phyloP scores from a whole-genome alignment of 2,329 filamentous ascomycete genomes.

The Pochonia chlamydosporia region DNA sequence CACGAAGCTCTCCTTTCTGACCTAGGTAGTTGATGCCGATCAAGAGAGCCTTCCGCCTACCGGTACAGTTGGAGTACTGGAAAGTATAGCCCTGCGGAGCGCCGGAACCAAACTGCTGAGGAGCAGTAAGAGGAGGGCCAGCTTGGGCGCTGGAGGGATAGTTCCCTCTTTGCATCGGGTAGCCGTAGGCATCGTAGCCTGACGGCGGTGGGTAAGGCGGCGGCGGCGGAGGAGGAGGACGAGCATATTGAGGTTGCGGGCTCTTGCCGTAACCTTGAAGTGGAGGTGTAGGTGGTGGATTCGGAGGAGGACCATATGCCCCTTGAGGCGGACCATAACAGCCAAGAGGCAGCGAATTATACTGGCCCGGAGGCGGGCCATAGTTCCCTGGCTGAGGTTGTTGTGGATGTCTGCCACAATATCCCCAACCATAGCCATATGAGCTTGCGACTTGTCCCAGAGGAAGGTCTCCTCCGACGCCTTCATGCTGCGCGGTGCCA shows the following conservation, averaged over 20 bases:
- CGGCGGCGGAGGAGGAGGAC: no score
- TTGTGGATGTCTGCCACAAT: constrained; percentile 17
- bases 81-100: constrained; percentile 65
- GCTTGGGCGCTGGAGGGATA: constrained; percentile 22
- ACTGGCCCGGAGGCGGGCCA: constrained; percentile 16
- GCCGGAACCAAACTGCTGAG: constrained; percentile 60
- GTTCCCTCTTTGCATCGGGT: constrained; percentile 28
- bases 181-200: constrained; percentile 41
- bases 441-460: constrained; percentile 16
- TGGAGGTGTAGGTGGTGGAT: constrained; percentile 13
- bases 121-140: constrained; percentile 36
- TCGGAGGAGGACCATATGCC: constrained; percentile 16
- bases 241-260: constrained; percentile 9
- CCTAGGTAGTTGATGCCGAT: constrained; percentile 81
- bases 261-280: constrained; percentile 13
- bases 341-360: constrained; percentile 20
- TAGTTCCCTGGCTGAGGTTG: constrained; percentile 17
- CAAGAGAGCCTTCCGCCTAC: constrained; percentile 65
- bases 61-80: constrained; percentile 71
- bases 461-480: constrained; percentile 18
- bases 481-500: constrained; percentile 25
- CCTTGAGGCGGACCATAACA: constrained; percentile 16
- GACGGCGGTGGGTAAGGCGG: constrained; percentile 34
- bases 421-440: constrained; percentile 26
- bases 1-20: constrained; percentile 63